Evolutionary conservation across 768 basidiomycete genomes (phyloP), one percentile per base, ranked within the genome.

Genomic region (Suillus placidus): DNA sequence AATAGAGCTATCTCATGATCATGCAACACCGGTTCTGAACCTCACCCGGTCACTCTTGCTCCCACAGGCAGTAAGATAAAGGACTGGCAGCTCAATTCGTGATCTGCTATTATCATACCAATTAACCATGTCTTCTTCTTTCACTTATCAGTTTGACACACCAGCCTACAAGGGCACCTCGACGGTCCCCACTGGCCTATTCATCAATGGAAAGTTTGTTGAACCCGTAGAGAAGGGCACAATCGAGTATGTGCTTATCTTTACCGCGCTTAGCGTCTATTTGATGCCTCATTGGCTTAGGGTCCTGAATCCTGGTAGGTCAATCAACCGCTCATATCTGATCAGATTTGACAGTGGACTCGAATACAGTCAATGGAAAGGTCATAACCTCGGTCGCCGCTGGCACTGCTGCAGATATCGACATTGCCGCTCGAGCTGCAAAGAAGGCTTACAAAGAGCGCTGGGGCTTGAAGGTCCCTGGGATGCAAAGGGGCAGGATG

Each of bases 391-490:
- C 74, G 49, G 71, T 82, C 54, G 67, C 78, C 6, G 74, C 74
- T 58, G 83, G 74, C 6, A 75, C 72, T 32, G 69, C 72, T 18
- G 77, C 78, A 52, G 85, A 86, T 69, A 79, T 86, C 60, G 82
- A 86, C 67, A 66, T 69, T 26, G 83, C 84, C 3, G 84, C 83
- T 66, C 67, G 73, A 34, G 80, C 77, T 37, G 81, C 83, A 23
- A 74, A 74, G 55, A 76, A 78, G 64, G 81, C 81, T 2, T 82
- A 68, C 74, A 74, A 78, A 32, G 76, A 72, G 4, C 62, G 68
- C 38, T 88, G 89, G 87, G 87, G 87, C n/a, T 74, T 82, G 62
- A 83, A 84, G 49, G 72, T 69, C n/a, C 73, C 83, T 4, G 83
- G 80, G 9, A 70, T 69, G 5, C 66, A 78, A 60, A 81, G 85